Percentiles rank a stretch among this genome's conserved stretches.
These are phyloP conservation scores for Mortierella sp. DNA, from an alignment of 371 early-diverging fungal species.

Conservation along the genomic window DNA sequence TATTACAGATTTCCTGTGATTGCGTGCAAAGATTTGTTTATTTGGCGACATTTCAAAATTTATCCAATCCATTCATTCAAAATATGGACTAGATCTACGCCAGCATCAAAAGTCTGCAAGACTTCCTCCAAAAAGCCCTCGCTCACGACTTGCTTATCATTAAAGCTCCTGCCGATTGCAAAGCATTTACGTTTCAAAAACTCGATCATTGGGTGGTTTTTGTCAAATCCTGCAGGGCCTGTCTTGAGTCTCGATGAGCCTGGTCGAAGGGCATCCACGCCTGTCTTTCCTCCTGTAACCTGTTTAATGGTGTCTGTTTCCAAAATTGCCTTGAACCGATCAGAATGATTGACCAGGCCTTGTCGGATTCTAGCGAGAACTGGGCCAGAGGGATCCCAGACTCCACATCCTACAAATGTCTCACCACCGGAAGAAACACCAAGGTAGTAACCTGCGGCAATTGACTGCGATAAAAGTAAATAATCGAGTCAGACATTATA, in stretches of 20 bases:
- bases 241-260: conserved; percentile 58
- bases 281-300: conserved; percentile 59
- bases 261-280: conserved; percentile 54
- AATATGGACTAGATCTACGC: conserved; percentile 67
- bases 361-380: conserved; percentile 58
- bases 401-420: conserved; percentile 60
- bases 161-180: conserved; percentile 60
- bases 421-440: conserved; percentile 58
- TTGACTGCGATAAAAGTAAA: conserved; percentile 17
- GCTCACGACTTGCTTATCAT: conserved; percentile 65
- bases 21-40: no score
- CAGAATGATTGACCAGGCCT: conserved; percentile 59
- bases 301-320: conserved; percentile 60
- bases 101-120: conserved; percentile 62
- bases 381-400: conserved; percentile 61
- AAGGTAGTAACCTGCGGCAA: conserved; percentile 65
- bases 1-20: no score
- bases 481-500: neutral
- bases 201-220: conserved; percentile 69
- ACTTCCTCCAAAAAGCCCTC: conserved; percentile 66
- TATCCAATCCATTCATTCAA: conserved; percentile 68
- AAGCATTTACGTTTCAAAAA: conserved; percentile 63
- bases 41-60: no score
- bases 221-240: conserved; percentile 61
- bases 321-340: conserved; percentile 60